Evolutionary conservation across 192 early-diverging fungal species (phyloP), one percentile per base, ranked within the genome.

Genomic region (Spinellus fusiger): DNA sequence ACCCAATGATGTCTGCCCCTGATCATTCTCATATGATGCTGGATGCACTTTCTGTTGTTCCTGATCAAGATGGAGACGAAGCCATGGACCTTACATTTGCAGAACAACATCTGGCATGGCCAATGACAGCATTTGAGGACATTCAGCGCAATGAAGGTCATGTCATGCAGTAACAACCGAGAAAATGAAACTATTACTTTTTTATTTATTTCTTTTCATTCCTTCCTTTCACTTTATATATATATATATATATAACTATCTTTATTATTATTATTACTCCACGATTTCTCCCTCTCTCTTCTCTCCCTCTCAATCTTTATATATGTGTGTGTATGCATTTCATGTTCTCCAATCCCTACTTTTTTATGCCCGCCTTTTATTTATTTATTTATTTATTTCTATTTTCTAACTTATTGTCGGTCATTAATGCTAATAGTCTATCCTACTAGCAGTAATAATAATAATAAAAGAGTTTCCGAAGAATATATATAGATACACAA

Each of bases 121-220:
- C 27, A 44, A 28, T 51, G 20, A 16, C 48, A 61, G 32, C 48
- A 35, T 49, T 29, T 47, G 34, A 44, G 20, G 5, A 48, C 37
- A 20, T 55, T 35, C 54, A 55, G 20, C 26, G 59, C 34, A 51
- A 49, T 37, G 59, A 61, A 40, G 49, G 59, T 3, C 59, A 61
- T 35, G 59, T 51, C 25, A 61, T 61, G 59, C 48, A 61, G 27
- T 61, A 27, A 38, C 5, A 37, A 5, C 13, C 13, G 13, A 5
- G 35, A 5, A 28, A n/a, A 28, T 16, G 15, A 15, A 31, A 15
- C 9, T 28, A 15, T 15, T 52, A 13, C 27, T 15, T 52, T 28
- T 52, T 52, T 5, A 23, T 52, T 28, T 28, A 5, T 29, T 52
- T 4, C 10, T 50, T 3, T 26, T 49, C 18, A 18, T 22, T 49